Base-by-base conservation (phyloP, 345 rosid species). In the Brassica cretica region DNA sequence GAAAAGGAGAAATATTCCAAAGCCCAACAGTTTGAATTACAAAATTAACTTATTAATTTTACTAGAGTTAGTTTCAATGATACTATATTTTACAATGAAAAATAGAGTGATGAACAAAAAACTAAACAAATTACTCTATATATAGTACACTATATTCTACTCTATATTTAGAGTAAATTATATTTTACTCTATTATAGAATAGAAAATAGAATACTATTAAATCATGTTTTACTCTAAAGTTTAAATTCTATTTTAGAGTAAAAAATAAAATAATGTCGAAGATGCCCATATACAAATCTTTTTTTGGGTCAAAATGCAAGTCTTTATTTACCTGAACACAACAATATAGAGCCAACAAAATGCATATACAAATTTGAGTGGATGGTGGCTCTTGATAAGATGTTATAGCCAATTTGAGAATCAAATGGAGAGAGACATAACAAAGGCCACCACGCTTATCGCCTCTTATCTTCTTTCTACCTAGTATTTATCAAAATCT, bases 401-500 rank as follows among this genome's bases (percentile, higher is more conserved):
- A 65, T 24, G 68, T 0, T 5, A 72, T 19, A 41, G 73, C 77
- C 81, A 58, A 65, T 14, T 11, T 63, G 67, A 30, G 2, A 72
- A 65, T 41, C 49, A 58, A 44, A 41, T 0, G 10, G 73, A 72
- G 72, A 66, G 56, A 72, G 69, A 72, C 18, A n/a, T 44, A 14
- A 39, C 71, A 19, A 71, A 64, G 51, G 53, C 68, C 61, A 55
- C 72, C 69, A 15, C 70, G 51, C 56, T 65, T 65, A 49, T 63
- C 25, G 66, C 32, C 37, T 65, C 66, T 66, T 66, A 78, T 58
- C 62, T 78, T 29, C 15, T 78, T 7, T 44, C 73, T 56, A 65
- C 76, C 73, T 66, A 72, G 73, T 78, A 72, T 77, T 71, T 71
- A 64, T 77, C 71, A 77, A 77, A 67, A 44, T 3, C 0, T 39